A percentile compares a stretch with the other conserved stretches of the same genome.
These are phyloP conservation scores for Stentor coeruleus DNA, from an alignment of 73 alveolate species.

Conservation along the genomic window DNA sequence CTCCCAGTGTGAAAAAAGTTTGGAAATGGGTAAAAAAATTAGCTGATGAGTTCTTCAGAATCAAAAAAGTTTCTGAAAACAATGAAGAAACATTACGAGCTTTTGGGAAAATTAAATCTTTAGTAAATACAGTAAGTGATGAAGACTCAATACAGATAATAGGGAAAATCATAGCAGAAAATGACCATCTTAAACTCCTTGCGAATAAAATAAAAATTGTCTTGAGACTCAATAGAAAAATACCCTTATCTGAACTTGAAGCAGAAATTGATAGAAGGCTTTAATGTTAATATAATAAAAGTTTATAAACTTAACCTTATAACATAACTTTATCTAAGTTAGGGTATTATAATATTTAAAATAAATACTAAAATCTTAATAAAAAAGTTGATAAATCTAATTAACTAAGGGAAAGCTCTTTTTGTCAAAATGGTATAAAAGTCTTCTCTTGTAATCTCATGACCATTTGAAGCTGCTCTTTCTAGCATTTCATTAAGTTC, in stretches of 20 bases:
- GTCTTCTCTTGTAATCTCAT: conserved; percentile 88
- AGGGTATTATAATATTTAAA: too few relatives aligned
- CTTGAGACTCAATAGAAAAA: neutral
- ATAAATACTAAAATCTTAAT: too few relatives aligned
- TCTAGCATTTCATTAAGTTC: conserved; percentile 92
- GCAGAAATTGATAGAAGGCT: neutral
- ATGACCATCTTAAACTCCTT: neutral
- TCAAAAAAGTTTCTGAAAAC: neutral
- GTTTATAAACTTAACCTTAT: too few relatives aligned
- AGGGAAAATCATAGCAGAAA: neutral
- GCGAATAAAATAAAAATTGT: neutral
- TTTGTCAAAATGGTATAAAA: conserved; percentile 88
- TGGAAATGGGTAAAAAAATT: neutral
- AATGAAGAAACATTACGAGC: neutral
- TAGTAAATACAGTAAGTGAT: too few relatives aligned
- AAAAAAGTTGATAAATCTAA: too few relatives aligned
- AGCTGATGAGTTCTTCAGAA: neutral
- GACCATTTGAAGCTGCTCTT: conserved; percentile 88
- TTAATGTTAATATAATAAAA: too few relatives aligned
- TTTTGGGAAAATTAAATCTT: neutral
- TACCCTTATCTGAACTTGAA: neutral
- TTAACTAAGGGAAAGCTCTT: too few relatives aligned
- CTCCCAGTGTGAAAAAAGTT: neutral
- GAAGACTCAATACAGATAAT: neutral
- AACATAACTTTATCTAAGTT: too few relatives aligned